Base-by-base conservation (phyloP, 257 asterid species). In the Scutellaria galericulata region DNA sequence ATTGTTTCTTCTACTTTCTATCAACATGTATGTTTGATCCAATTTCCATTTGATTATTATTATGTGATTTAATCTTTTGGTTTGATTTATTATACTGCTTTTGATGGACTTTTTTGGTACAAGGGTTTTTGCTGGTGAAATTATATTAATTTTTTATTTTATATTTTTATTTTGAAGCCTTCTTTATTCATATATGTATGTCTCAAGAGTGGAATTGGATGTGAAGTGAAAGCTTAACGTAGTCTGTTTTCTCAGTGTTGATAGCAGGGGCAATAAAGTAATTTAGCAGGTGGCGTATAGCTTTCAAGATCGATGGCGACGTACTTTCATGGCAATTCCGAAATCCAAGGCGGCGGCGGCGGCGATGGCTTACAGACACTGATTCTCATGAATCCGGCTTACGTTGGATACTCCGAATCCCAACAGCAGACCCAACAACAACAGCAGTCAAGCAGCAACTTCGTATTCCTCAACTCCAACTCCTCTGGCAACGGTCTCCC, bases 381-480 rank as follows among this genome's bases (percentile, higher is more conserved):
- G 82, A 86, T 94, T 70, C 84, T 94, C 56, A 94, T 94, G 99
- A 94, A 94, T 55, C 97, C 98, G 5, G 84, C 91, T 9, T 94
- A 88, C 83, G 90, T 82, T 41, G 96, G 96, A 63, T 91, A 79
- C 80, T 79, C 97, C 64, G 99, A 92, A 82, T 40, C 37, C 75
- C 87, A 84, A 31, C 88, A 48, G 44, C 90, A 63, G n/a, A 73
- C 68, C 15, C 53, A 47, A 5, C 53, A 47, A 1, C 86, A 42
- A 1, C 84, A 46, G 31, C 79, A 77, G 0, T 11, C 68, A 20
- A 80, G 68, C 66, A 57, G 68, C 84, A 89, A 85, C 81, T 86
- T 88, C 55, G 88, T 87, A 13, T 86, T 91, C 84, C 87, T 86
- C 72, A 89, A 91, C 83, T 77, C 92, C 80, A 83, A 70, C 77